Percentiles rank a stretch among this genome's conserved stretches.
These are phyloP conservation scores for Microcera coccophila DNA, from an alignment of 2,329 filamentous ascomycete genomes.

Conservation along the genomic window DNA sequence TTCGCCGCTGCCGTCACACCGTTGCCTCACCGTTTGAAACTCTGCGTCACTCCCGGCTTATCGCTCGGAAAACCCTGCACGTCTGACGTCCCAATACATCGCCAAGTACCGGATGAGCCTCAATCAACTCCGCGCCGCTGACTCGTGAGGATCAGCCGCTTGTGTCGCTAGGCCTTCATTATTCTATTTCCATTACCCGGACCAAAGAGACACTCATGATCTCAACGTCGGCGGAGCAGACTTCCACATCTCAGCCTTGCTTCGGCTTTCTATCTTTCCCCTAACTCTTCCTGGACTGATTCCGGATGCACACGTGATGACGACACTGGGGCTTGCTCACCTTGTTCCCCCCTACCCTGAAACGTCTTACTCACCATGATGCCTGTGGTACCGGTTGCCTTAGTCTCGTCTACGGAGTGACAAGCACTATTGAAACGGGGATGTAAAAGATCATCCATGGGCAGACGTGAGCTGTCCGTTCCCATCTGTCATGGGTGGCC, in stretches of 20 bases:
- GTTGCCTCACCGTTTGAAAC: neutral
- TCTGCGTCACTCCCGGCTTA: neutral
- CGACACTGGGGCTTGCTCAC: conserved; percentile 7
- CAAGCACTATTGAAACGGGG: neutral
- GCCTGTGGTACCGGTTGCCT: too few species aligned
- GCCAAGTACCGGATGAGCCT: neutral
- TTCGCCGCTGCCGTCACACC: conserved; percentile 6
- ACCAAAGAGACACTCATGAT: conserved; percentile 19
- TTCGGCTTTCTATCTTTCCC: too few species aligned
- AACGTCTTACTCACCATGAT: too few species aligned
- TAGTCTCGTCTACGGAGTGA: neutral
- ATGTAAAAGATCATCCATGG: neutral
- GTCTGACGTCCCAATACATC: neutral
- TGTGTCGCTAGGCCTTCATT: neutral
- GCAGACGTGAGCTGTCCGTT: neutral
- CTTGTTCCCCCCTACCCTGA: too few species aligned
- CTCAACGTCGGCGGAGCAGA: conserved; percentile 3
- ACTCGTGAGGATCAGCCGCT: neutral
- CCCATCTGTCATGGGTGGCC: too few species aligned
- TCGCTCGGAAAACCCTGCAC: too few species aligned
- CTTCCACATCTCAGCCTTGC: conserved; percentile 11
- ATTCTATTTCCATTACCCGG: conserved; percentile 1
- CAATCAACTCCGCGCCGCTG: neutral
- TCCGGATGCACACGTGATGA: conserved; percentile 19
- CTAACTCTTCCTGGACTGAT: conserved; percentile 4